Evolutionary conservation across 1,284 basidiomycete genomes (phyloP).

Genomic region (Ganoderma sinense): DNA sequence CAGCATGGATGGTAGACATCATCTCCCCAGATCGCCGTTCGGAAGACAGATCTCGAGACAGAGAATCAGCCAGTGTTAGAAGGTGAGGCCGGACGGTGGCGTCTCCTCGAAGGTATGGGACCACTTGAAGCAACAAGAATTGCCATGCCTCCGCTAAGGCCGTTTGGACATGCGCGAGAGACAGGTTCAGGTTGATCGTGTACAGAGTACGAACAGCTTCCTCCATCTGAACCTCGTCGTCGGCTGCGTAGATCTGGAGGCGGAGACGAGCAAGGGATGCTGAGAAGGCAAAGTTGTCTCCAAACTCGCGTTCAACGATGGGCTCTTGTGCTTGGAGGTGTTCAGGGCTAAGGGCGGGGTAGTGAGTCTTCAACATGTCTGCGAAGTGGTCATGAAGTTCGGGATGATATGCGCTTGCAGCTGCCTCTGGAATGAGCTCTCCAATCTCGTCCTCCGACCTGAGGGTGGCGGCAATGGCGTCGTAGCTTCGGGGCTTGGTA

Average conservation of each 20-base stretch:
- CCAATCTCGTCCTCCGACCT: constrained; percentile 65
- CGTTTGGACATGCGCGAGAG: constrained; percentile 82
- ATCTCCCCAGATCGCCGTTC: constrained; percentile 85
- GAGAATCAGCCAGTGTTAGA: constrained; percentile 65
- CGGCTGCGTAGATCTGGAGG: constrained; percentile 55
- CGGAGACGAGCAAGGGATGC: constrained; percentile 58
- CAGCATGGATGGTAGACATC: constrained; percentile 84
- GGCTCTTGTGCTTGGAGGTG: constrained; percentile 73
- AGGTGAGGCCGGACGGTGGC: constrained; percentile 59
- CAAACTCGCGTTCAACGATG: constrained; percentile 77
- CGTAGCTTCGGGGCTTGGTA: constrained; percentile 65
- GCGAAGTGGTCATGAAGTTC: constrained; percentile 66
- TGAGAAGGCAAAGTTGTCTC: constrained; percentile 82
- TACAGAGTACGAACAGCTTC: constrained; percentile 59
- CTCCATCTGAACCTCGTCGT: constrained; percentile 52
- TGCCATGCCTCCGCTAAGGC: constrained; percentile 84
- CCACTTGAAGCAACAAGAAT: constrained; percentile 69
- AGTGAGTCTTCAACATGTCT: constrained; percentile 52
- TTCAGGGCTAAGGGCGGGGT: constrained; percentile 64
- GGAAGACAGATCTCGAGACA: constrained; percentile 71
- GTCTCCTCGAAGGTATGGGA: constrained; percentile 72
- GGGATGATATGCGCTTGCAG: constrained; percentile 75
- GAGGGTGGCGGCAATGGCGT: constrained; percentile 61
- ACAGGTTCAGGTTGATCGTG: constrained; percentile 86
- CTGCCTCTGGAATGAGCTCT: constrained; percentile 72